Evolutionary conservation across 2,329 filamentous ascomycete species (phyloP).

Genomic region (Sclerotinia minor): DNA sequence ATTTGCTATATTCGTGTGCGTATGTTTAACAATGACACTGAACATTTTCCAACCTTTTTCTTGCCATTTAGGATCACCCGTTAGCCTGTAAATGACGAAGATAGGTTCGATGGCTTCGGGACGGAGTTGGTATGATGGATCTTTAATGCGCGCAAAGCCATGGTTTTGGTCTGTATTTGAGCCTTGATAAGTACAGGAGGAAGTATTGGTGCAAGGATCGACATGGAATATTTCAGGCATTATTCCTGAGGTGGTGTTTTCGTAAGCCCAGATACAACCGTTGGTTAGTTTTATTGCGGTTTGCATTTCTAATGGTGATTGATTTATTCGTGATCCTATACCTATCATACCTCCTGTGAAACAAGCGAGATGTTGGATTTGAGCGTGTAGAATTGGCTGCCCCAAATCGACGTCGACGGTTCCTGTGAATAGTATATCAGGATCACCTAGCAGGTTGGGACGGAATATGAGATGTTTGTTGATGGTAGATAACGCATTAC

Average conservation of each 20-base stretch:
- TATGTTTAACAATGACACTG: constrained; percentile 45
- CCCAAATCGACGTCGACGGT: constrained; percentile 40
- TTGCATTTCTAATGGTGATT: constrained; percentile 52
- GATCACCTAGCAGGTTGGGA: constrained; percentile 46
- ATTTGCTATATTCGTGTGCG: constrained; percentile 46
- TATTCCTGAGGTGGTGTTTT: constrained; percentile 55
- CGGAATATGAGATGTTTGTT: constrained; percentile 47
- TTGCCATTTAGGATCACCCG: constrained; percentile 38
- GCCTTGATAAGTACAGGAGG: constrained; percentile 31
- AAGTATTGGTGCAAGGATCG: constrained; percentile 26
- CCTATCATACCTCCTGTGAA: constrained; percentile 69
- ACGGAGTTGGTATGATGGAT: constrained; percentile 51
- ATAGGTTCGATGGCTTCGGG: constrained; percentile 67
- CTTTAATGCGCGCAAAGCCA: constrained; percentile 24
- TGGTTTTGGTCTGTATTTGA: not conserved
- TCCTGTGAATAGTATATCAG: constrained; percentile 51
- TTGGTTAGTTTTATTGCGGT: constrained; percentile 57
- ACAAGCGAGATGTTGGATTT: constrained; percentile 64
- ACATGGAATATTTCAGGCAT: constrained; percentile 59
- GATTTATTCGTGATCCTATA: constrained; percentile 62
- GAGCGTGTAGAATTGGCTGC: constrained; percentile 18
- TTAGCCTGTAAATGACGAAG: constrained; percentile 54
- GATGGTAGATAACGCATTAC: constrained; percentile 47
- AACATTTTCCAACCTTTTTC: constrained; percentile 51
- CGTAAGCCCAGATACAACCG: constrained; percentile 62